Evolutionary conservation across 495 filamentous ascomycete genomes (phyloP).

Genomic region (Achaetomiella virescens): DNA sequence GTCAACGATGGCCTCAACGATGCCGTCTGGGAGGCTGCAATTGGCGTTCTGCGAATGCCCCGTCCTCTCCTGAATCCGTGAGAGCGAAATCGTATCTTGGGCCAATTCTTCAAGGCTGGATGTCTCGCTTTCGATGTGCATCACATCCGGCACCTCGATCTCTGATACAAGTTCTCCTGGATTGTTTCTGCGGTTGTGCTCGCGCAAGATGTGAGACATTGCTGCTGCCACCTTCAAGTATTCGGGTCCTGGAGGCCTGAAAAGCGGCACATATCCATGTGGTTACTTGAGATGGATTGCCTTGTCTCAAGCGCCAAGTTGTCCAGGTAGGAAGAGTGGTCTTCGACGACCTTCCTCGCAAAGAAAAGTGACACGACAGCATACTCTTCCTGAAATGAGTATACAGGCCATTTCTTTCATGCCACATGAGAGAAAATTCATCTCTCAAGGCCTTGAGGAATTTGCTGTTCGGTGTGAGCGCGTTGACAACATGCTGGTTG

Average conservation of each 20-base stretch:
- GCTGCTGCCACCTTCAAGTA: slow-evolving; percentile 14
- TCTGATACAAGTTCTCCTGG: no score
- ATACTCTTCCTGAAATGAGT: slow-evolving; percentile 14
- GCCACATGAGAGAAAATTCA: slow-evolving; percentile 8
- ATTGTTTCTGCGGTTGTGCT: no score
- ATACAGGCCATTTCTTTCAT: neutral
- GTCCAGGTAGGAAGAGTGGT: slow-evolving; percentile 14
- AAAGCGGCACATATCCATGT: slow-evolving; percentile 21
- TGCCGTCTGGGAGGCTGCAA: no score
- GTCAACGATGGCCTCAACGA: no score
- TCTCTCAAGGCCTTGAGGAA: slow-evolving; percentile 6
- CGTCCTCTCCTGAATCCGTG: no score
- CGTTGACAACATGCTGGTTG: slow-evolving; percentile 12
- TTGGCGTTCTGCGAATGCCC: no score
- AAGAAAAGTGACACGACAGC: neutral
- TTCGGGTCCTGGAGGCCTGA: slow-evolving; percentile 8
- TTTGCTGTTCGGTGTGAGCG: slow-evolving; percentile 1
- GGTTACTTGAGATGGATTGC: slow-evolving; percentile 14
- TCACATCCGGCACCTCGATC: no score
- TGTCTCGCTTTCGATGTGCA: no score
- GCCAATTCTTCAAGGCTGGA: no score
- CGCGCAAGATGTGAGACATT: slow-evolving; percentile 7
- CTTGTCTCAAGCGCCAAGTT: slow-evolving; percentile 9
- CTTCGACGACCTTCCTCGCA: slow-evolving; percentile 9
- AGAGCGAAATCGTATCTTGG: no score